These are phyloP conservation scores for Ensete ventricosum DNA, from an alignment of 176 grass and related monocot genomes.

Conservation along the genomic window DNA sequence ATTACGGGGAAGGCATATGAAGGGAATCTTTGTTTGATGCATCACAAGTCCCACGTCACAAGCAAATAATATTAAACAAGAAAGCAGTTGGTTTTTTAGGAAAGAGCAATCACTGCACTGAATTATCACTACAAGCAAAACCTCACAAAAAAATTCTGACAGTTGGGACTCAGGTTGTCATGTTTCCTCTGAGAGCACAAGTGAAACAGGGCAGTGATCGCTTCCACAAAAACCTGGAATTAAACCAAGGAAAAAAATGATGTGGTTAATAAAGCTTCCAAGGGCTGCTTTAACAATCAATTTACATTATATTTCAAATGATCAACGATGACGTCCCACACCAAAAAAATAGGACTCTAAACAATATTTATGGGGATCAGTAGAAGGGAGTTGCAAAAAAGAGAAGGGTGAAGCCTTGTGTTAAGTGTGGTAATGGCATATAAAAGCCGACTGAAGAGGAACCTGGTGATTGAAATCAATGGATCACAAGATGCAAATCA, in stretches of 20 bases:
- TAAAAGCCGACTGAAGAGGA: not conserved
- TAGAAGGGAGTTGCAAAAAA: not conserved
- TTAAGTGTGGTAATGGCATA: not conserved
- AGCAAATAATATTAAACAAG: too few species aligned
- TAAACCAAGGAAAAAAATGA: not conserved
- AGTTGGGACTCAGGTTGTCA: not conserved
- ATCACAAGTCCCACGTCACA: too few species aligned
- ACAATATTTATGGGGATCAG: too few species aligned
- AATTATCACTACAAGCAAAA: too few species aligned
- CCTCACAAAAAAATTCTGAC: too few species aligned
- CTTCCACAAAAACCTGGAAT: conserved; percentile 42
- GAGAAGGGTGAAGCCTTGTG: not conserved
- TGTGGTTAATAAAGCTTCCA: not conserved
- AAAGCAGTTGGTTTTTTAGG: too few species aligned
- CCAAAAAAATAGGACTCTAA: too few species aligned
- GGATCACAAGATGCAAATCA: not conserved
- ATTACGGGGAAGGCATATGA: too few species aligned
- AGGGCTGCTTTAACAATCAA: not conserved
- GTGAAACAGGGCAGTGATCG: conserved; percentile 47
- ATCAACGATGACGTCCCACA: too few species aligned
- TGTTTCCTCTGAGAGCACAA: conserved; percentile 32
- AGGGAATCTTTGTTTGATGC: too few species aligned
- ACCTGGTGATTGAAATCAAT: not conserved
- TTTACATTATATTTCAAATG: not conserved
- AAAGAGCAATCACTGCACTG: too few species aligned